Percentiles rank a stretch among this genome's conserved stretches.
phyloP scores from a whole-genome alignment of 2,329 filamentous ascomycete genomes.

The Venturia pyrina region DNA sequence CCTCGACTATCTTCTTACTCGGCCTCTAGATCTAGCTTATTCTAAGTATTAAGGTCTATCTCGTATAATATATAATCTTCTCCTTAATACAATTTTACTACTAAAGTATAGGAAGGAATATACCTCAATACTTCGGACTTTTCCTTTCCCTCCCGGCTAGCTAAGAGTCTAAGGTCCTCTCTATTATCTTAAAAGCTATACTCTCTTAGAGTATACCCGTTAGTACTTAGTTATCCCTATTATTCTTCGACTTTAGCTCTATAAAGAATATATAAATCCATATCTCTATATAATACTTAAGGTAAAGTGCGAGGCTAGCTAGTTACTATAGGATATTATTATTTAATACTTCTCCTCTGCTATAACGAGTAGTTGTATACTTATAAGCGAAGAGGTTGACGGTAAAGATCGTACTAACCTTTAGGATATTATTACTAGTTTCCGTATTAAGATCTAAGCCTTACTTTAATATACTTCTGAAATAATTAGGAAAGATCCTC shows the following conservation, averaged over 20 bases:
- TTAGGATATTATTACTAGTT: background rate
- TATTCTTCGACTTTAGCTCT: background rate
- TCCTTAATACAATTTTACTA: background rate
- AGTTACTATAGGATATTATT: background rate
- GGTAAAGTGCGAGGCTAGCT: background rate
- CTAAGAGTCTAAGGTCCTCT: background rate
- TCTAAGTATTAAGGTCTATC: background rate
- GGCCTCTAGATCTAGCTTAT: background rate
- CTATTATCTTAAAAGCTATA: background rate
- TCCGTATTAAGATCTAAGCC: background rate
- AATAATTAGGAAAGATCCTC: background rate
- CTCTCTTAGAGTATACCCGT: background rate
- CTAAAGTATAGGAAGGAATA: background rate
- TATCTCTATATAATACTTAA: background rate
- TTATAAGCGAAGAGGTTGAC: background rate
- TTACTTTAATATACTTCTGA: background rate
- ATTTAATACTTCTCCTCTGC: background rate
- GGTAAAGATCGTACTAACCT: background rate
- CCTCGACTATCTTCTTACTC: background rate
- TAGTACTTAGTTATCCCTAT: background rate
- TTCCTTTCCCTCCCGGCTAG: background rate
- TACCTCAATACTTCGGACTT: background rate
- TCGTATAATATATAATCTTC: background rate
- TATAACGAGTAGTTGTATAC: background rate
- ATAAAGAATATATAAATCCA: background rate